Conservation (phyloP, 441 rosid species). For the Aleurites moluccanus region DNA sequence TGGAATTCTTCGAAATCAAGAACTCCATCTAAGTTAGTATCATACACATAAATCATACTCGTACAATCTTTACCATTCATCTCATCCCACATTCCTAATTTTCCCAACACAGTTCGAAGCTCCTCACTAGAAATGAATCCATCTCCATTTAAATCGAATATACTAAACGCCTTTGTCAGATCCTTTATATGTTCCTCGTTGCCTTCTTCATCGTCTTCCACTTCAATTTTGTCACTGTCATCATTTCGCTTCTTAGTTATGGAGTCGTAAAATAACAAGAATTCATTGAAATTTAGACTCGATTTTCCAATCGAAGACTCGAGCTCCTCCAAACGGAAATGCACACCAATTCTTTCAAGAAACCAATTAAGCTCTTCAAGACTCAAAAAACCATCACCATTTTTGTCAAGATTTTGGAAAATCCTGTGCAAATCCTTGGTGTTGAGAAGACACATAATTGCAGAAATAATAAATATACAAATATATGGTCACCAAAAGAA, state of each 20-base stretch:
- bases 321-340: constrained; percentile 43
- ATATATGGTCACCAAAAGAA: not conserved
- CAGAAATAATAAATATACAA: not conserved
- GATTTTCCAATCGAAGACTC: constrained; percentile 55
- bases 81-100: constrained; percentile 76
- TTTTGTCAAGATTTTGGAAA: constrained; percentile 63
- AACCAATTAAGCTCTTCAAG: constrained; percentile 72
- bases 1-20: constrained; percentile 81
- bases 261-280: constrained; percentile 50
- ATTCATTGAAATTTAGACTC: constrained; percentile 54
- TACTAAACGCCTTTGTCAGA: constrained; percentile 57
- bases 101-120: constrained; percentile 55
- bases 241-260: constrained; percentile 27
- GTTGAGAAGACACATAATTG: constrained; percentile 40
- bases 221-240: not conserved
- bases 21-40: constrained; percentile 62
- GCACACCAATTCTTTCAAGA: constrained; percentile 48
- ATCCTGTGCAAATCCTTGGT: constrained; percentile 51
- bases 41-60: constrained; percentile 60
- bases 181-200: constrained; percentile 9
- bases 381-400: constrained; percentile 60
- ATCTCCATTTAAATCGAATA: constrained; percentile 68
- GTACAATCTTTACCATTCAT: constrained; percentile 50
- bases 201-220: not conserved
- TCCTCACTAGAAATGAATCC: constrained; percentile 75